phyloP scores from a whole-genome alignment of 2,329 filamentous ascomycete species.

The Stemphylium beticola region DNA sequence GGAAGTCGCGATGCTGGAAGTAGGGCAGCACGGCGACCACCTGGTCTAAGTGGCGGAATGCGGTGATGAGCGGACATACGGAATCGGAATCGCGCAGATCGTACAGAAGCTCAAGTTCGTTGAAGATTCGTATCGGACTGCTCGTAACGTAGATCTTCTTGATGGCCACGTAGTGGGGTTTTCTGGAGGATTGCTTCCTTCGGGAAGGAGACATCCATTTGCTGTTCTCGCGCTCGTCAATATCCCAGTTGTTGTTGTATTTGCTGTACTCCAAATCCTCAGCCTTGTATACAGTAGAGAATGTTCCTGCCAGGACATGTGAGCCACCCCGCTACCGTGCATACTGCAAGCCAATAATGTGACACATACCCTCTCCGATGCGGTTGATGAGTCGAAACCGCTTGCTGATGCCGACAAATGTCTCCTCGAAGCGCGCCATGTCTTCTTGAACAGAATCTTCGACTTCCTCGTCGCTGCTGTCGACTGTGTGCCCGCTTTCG shows the following conservation, averaged over 20 bases:
- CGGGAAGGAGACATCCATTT: conserved; percentile 74
- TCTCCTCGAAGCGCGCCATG: conserved; percentile 82
- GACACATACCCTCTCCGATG: conserved; percentile 82
- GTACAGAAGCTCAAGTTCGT: conserved; percentile 91
- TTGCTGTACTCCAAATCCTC: conserved; percentile 86
- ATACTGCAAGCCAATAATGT: conserved; percentile 31
- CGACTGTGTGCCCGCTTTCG: conserved; percentile 57
- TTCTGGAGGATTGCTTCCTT: conserved; percentile 56
- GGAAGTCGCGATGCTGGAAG: conserved; percentile 94
- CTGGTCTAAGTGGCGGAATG: conserved; percentile 93
- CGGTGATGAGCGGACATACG: conserved; percentile 94
- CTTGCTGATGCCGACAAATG: conserved; percentile 82
- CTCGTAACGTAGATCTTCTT: conserved; percentile 99
- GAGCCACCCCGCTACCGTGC: conserved; percentile 34
- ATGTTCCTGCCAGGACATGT: conserved; percentile 71
- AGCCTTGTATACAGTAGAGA: conserved; percentile 98
- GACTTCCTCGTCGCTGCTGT: conserved; percentile 61
- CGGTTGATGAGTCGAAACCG: conserved; percentile 92
- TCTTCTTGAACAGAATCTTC: conserved; percentile 78
- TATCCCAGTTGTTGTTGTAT: conserved; percentile 87
- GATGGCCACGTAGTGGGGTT: conserved; percentile 84
- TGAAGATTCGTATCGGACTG: conserved; percentile 89
- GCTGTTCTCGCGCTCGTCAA: conserved; percentile 67
- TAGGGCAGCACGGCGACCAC: conserved; percentile 94
- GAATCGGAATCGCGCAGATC: conserved; percentile 82